These are phyloP conservation scores for Sclerotinia minor DNA, from an alignment of 2,329 filamentous ascomycete species.

Conservation along the genomic window DNA sequence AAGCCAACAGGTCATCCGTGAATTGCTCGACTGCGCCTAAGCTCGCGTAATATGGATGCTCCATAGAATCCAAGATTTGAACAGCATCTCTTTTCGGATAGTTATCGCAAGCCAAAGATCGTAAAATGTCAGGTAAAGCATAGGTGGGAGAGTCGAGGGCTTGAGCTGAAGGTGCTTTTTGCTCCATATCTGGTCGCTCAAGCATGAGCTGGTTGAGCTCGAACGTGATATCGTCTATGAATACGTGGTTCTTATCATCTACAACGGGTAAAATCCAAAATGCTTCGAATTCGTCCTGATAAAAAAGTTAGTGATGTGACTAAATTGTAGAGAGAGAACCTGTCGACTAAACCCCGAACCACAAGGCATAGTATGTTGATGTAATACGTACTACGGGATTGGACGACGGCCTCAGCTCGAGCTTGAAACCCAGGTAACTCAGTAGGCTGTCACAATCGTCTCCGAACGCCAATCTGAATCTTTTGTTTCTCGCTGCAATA, in stretches of 20 bases:
- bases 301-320: conserved; percentile 22
- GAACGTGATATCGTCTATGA: conserved; percentile 60
- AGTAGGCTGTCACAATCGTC: conserved; percentile 60
- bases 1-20: conserved; percentile 59
- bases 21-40: conserved; percentile 64
- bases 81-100: conserved; percentile 37
- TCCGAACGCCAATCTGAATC: conserved; percentile 63
- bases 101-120: conserved; percentile 37
- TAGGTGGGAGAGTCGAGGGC: conserved; percentile 25
- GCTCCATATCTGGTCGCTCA: conserved; percentile 31
- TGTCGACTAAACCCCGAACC: conserved; percentile 4
- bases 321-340: not conserved
- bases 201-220: conserved; percentile 48
- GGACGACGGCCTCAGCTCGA: conserved; percentile 39
- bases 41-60: conserved; percentile 55
- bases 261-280: conserved; percentile 41
- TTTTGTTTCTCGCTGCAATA: conserved; percentile 62
- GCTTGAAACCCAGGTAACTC: conserved; percentile 57
- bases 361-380: not conserved
- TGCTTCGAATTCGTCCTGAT: conserved; percentile 35
- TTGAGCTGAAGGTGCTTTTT: conserved; percentile 19
- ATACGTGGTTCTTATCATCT: conserved; percentile 34
- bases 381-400: conserved; percentile 44
- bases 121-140: conserved; percentile 36
- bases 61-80: conserved; percentile 43